Conservation (phyloP, 495 filamentous ascomycete genomes). For the Xylaria palmicola region DNA sequence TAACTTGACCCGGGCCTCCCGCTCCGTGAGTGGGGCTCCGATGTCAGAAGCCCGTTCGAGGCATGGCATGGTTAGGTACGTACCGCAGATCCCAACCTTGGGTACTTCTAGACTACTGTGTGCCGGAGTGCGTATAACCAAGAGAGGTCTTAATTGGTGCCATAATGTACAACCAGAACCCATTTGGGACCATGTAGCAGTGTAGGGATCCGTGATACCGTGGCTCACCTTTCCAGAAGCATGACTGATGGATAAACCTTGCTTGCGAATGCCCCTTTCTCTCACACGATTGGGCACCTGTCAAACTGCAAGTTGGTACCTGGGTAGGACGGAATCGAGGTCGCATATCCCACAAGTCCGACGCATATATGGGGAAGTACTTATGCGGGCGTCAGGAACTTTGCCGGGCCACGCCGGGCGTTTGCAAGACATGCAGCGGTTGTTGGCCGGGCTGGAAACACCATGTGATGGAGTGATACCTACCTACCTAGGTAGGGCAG, state of each 20-base stretch:
- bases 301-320: constrained; percentile 24
- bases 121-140: no score
- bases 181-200: neutral
- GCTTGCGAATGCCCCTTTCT: constrained; percentile 11
- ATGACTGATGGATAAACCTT: neutral
- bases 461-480: neutral
- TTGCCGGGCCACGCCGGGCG: neutral
- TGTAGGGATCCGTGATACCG: neutral
- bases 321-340: constrained; percentile 31
- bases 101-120: no score
- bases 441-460: neutral
- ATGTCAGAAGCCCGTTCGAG: no score
- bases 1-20: constrained; percentile 1
- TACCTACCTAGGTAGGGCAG: no score
- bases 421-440: constrained; percentile 12
- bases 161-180: neutral
- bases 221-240: neutral
- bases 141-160: neutral
- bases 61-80: no score
- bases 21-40: constrained; percentile 4
- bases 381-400: neutral
- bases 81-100: no score
- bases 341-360: constrained; percentile 28
- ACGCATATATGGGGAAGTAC: neutral
- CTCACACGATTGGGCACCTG: constrained; percentile 34